Conservation (phyloP, 805 yeast genomes). For the Ogataea salicorniae region DNA sequence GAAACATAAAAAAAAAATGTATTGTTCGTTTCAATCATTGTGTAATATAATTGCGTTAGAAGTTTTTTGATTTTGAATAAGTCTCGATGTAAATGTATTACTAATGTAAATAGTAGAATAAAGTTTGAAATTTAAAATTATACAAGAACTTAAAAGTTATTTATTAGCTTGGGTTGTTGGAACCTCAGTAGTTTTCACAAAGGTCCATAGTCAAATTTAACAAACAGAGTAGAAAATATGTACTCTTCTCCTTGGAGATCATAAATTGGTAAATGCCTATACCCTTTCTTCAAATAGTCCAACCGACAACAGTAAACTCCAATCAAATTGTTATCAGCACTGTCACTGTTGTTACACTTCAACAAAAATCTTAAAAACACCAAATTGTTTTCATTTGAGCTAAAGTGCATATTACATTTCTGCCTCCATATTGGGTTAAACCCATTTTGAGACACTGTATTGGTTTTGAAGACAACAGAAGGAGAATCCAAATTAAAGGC, state of each 20-base stretch:
- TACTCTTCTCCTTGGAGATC: conserved; percentile 78
- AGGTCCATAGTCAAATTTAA: conserved; percentile 24
- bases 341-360: conserved; percentile 25
- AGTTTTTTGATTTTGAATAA: no score
- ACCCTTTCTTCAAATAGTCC: conserved; percentile 67
- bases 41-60: no score
- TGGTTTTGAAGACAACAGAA: conserved; percentile 27
- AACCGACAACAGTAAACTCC: conserved; percentile 63
- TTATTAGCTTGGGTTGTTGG: no score
- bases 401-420: conserved; percentile 37
- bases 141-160: no score
- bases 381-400: conserved; percentile 37
- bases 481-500: conserved; percentile 9
- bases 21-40: no score
- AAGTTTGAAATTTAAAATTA: no score
- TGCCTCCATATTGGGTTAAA: conserved; percentile 84
- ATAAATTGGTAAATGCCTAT: conserved; percentile 71
- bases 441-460: conserved; percentile 58
- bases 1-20: no score
- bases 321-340: conserved; percentile 25
- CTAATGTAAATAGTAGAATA: no score
- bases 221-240: conserved; percentile 46
- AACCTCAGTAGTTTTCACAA: no score
- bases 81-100: no score
- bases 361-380: conserved; percentile 54